Evolutionary conservation across 352 stramenopile genomes (phyloP).

Genomic region (Globisporangium paddicum): DNA sequence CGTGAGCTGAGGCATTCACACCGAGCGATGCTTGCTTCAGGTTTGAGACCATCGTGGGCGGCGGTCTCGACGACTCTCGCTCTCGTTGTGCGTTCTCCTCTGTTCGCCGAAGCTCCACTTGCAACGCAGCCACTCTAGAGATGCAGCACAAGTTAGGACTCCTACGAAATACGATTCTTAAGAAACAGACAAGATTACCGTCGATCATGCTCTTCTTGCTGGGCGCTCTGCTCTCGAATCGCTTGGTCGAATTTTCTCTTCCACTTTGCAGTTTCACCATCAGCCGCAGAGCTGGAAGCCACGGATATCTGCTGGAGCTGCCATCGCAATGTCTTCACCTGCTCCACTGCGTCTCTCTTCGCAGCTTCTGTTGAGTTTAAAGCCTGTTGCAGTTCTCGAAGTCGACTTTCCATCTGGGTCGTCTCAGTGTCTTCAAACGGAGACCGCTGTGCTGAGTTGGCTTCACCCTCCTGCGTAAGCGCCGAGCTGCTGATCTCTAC

Average conservation of each 20-base stretch:
- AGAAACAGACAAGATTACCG: conserved; percentile 19
- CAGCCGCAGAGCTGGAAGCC: conserved; percentile 12
- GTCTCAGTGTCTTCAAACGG: conserved; percentile 10
- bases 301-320: conserved; percentile 37
- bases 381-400: conserved; percentile 23
- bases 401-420: conserved; percentile 10
- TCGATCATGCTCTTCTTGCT: conserved; percentile 35
- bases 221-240: conserved; percentile 35
- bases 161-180: background rate
- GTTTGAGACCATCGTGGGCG: conserved; percentile 23
- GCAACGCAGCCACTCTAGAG: conserved; percentile 24
- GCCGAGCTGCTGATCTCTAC: conserved; percentile 1
- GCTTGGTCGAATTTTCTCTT: conserved; percentile 52
- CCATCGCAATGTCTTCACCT: conserved; percentile 33
- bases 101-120: conserved; percentile 22
- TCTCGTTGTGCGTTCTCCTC: conserved; percentile 23
- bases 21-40: conserved; percentile 47
- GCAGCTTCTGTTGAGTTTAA: conserved; percentile 24
- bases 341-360: conserved; percentile 48
- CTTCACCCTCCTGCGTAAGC: background rate
- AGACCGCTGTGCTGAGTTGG: background rate
- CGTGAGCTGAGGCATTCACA: conserved; percentile 40
- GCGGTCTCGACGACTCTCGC: background rate
- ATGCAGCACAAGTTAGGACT: background rate
- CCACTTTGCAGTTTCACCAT: conserved; percentile 38